These are phyloP conservation scores for Cyathus striatus DNA, from an alignment of 768 basidiomycete species.

Conservation along the genomic window DNA sequence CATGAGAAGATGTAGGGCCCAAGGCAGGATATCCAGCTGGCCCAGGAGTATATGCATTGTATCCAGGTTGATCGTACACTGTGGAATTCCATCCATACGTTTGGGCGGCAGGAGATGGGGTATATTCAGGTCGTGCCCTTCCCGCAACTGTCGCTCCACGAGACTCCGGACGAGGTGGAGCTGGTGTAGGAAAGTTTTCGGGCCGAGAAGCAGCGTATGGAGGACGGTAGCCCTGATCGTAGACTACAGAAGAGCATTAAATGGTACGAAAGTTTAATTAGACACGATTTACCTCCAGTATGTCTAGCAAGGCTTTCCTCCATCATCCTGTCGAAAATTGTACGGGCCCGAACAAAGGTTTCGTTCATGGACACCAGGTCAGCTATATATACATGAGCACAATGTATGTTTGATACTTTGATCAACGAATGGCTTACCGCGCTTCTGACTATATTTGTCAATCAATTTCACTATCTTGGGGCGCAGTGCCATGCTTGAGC, in stretches of 20 bases:
- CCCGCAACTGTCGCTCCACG: too few relatives aligned
- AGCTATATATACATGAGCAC: slow-evolving; percentile 38
- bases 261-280: slow-evolving; percentile 2
- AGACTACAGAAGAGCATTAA: slow-evolving; percentile 31
- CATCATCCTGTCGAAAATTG: slow-evolving; percentile 92
- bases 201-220: slow-evolving; percentile 8
- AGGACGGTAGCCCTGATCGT: slow-evolving; percentile 38
- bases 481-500: slow-evolving; percentile 81
- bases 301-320: slow-evolving; percentile 82
- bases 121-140: slow-evolving; percentile 13
- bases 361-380: slow-evolving; percentile 95
- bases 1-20: slow-evolving; percentile 4
- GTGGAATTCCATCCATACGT: slow-evolving; percentile 48
- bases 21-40: slow-evolving; percentile 3
- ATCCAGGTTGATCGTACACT: slow-evolving; percentile 39
- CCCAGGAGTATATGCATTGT: slow-evolving; percentile 19
- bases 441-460: slow-evolving; percentile 95
- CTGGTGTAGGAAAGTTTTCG: slow-evolving; percentile 7
- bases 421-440: slow-evolving; percentile 32
- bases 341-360: slow-evolving; percentile 82
- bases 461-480: slow-evolving; percentile 96
- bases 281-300: slow-evolving; percentile 43
- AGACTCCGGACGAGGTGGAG: slow-evolving; percentile 14
- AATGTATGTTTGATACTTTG: neutral
- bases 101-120: slow-evolving; percentile 18